Percentiles rank a stretch among this genome's conserved stretches.
Conservation (phyloP, 192 early-diverging fungal species). For the Backusella psychrophila region DNA sequence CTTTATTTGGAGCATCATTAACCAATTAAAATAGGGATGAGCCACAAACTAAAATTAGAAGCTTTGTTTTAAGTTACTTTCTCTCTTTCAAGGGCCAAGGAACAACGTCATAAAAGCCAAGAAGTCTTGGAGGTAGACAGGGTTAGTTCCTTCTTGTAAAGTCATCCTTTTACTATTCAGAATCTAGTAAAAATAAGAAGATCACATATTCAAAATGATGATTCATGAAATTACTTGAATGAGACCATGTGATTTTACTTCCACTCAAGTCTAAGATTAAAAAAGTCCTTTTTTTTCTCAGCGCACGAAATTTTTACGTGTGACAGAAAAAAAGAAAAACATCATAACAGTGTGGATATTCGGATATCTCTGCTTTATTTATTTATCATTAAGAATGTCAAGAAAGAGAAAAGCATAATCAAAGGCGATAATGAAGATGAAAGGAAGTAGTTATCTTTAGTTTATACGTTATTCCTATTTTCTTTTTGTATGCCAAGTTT, state of each 20-base stretch:
- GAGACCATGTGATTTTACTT: constrained; percentile 1
- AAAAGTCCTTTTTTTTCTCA: neutral
- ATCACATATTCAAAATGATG: neutral
- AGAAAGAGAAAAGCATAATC: neutral
- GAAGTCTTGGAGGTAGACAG: neutral
- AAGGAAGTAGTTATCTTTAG: neutral
- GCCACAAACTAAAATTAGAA: constrained; percentile 5
- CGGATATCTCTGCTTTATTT: neutral
- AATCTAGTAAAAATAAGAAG: neutral
- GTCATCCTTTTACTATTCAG: neutral
- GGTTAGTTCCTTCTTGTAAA: neutral
- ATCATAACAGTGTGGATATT: neutral
- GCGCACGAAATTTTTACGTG: neutral
- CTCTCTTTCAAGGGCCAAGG: neutral
- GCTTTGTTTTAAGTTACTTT: neutral
- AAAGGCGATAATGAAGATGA: neutral
- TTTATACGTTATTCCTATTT: neutral
- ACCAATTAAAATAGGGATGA: neutral
- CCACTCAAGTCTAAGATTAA: neutral
- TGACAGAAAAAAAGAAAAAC: neutral
- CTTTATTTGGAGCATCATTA: neutral
- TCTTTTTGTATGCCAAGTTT: neutral
- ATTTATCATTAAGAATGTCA: neutral
- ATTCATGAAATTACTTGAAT: neutral
- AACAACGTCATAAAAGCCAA: constrained; percentile 3